Conservation (phyloP, 176 grass and related monocot species). For the Calamus simplicifolius region DNA sequence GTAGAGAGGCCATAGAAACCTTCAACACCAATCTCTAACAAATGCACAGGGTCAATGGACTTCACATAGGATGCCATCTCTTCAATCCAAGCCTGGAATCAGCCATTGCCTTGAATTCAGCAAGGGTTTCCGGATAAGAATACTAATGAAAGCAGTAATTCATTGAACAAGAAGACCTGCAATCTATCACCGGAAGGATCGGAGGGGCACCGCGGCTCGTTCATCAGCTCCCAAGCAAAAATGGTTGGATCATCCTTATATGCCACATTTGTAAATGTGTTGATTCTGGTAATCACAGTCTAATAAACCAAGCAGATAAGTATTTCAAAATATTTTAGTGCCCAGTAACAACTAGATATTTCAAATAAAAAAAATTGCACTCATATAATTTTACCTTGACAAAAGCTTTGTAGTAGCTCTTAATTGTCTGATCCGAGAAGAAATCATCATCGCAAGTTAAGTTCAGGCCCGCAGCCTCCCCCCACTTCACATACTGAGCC, state of each 20-base stretch:
- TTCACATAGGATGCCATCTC: conserved; percentile 74
- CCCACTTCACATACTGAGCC: conserved; percentile 61
- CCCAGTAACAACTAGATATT: background rate
- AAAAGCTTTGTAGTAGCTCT: conserved; percentile 78
- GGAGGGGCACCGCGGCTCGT: conserved; percentile 63
- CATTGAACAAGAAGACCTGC: conserved; percentile 25
- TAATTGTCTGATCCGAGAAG: conserved; percentile 56
- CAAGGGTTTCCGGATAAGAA: too few species aligned
- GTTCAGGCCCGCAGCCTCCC: conserved; percentile 37
- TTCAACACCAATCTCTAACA: conserved; percentile 56
- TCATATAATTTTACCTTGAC: conserved; percentile 34
- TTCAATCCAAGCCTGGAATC: conserved; percentile 69
- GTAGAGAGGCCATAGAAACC: conserved; percentile 74
- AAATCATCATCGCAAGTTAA: conserved; percentile 61
- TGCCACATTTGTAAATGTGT: conserved; percentile 56
- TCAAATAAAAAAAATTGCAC: background rate
- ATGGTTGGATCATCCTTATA: conserved; percentile 83
- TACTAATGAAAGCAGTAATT: too few species aligned
- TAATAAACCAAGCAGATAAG: conserved; percentile 3
- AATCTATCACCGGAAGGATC: conserved; percentile 70
- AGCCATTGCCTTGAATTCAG: conserved; percentile 7
- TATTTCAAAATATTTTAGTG: too few species aligned
- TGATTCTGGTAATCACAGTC: conserved; percentile 61
- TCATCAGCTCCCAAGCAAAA: conserved; percentile 85
- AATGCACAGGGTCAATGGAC: conserved; percentile 48